phyloP scores from a whole-genome alignment of 352 stramenopile species.

The Phytophthora cactorum region DNA sequence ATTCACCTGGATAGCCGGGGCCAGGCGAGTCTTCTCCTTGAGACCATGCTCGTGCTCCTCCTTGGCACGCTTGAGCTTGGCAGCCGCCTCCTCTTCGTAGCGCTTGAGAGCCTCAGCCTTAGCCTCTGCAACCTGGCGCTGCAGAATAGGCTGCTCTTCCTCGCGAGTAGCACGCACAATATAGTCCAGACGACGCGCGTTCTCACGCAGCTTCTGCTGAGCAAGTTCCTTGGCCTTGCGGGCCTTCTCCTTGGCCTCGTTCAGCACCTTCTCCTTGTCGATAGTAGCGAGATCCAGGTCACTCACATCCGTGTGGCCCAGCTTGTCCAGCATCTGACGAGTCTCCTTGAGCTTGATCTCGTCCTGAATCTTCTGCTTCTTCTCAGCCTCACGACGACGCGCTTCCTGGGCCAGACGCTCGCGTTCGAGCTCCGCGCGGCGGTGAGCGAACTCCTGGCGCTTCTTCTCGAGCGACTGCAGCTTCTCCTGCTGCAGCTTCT shows the following conservation, averaged over 20 bases:
- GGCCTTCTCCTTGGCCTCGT: constrained; percentile 95
- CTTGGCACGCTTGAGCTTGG: constrained; percentile 84
- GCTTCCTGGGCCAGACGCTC: constrained; percentile 82
- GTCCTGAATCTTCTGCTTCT: constrained; percentile 96
- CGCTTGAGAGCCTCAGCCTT: constrained; percentile 70
- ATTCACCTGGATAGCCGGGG: constrained; percentile 75
- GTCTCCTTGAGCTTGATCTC: constrained; percentile 95
- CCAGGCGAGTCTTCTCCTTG: constrained; percentile 86
- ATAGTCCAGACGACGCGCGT: constrained; percentile 95
- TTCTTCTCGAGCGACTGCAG: constrained; percentile 87
- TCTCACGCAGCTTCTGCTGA: constrained; percentile 93
- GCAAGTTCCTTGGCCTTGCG: constrained; percentile 96
- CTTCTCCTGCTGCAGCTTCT: constrained; percentile 94
- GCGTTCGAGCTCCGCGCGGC: constrained; percentile 76
- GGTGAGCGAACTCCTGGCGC: constrained; percentile 73
- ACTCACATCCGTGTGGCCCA: constrained; percentile 74
- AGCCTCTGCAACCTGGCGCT: constrained; percentile 82
- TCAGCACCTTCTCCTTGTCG: constrained; percentile 84
- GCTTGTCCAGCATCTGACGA: constrained; percentile 78
- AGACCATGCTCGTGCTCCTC: constrained; percentile 90
- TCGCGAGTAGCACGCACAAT: constrained; percentile 96
- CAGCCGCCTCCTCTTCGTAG: constrained; percentile 81
- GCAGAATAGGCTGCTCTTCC: constrained; percentile 93
- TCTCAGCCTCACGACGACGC: constrained; percentile 91
- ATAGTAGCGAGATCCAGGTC: constrained; percentile 78